These are phyloP conservation scores for Pichia manshurica DNA, from an alignment of 805 yeast species.

Conservation along the genomic window DNA sequence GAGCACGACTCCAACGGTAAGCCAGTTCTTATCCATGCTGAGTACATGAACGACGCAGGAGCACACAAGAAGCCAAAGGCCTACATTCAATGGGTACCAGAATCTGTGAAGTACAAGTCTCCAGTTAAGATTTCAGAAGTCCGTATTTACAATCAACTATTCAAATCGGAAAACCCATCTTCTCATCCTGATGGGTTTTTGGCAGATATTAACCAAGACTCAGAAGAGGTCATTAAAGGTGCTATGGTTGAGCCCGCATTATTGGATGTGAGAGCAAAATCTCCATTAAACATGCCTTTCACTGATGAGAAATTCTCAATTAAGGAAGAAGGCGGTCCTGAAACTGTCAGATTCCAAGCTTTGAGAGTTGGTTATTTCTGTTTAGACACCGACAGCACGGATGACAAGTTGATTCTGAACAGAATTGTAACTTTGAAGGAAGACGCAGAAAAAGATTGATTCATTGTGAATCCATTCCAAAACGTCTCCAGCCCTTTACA, in stretches of 20 bases:
- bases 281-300: constrained; percentile 68
- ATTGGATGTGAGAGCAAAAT: constrained; percentile 54
- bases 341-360: constrained; percentile 96
- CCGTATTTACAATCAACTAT: constrained; percentile 80
- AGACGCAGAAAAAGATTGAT: constrained; percentile 46
- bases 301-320: constrained; percentile 62
- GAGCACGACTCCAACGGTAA: constrained; percentile 59
- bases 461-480: too few relatives aligned
- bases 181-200: constrained; percentile 84
- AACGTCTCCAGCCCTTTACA: too few relatives aligned
- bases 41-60: constrained; percentile 61
- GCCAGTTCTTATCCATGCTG: constrained; percentile 65
- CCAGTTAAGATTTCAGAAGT: constrained; percentile 69
- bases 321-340: constrained; percentile 62
- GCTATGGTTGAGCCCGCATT: constrained; percentile 80
- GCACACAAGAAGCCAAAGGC: constrained; percentile 82
- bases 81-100: constrained; percentile 94
- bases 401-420: constrained; percentile 65
- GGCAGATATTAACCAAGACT: constrained; percentile 73
- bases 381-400: constrained; percentile 69
- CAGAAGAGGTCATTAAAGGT: constrained; percentile 59
- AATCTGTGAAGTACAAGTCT: constrained; percentile 50
- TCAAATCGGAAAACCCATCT: constrained; percentile 86
- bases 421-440: constrained; percentile 92
- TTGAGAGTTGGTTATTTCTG: constrained; percentile 95